Evolutionary conservation across 768 basidiomycete species (phyloP).

Genomic region (Phaffia australis): DNA sequence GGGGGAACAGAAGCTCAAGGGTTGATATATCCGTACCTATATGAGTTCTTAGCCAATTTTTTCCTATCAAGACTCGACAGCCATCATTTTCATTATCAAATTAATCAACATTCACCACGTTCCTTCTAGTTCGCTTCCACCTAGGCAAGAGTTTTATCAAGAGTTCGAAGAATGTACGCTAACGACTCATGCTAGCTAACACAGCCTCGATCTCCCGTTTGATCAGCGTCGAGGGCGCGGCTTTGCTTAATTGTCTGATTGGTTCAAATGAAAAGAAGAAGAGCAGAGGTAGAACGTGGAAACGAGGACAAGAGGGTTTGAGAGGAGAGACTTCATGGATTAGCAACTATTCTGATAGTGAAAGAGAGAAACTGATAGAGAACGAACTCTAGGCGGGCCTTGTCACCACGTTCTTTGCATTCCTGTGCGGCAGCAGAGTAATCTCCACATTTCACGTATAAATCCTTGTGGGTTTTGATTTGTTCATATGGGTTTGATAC

Average conservation of each 20-base stretch:
- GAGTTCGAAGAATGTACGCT: background rate
- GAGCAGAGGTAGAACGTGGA: background rate
- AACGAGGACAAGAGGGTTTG: too few species aligned
- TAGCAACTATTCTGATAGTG: background rate
- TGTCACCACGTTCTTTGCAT: slow-evolving; percentile 81
- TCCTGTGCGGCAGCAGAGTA: slow-evolving; percentile 79
- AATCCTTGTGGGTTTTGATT: slow-evolving; percentile 41
- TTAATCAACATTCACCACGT: too few species aligned
- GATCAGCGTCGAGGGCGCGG: slow-evolving; percentile 21
- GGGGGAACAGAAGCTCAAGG: too few species aligned
- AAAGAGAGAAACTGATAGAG: slow-evolving; percentile 12
- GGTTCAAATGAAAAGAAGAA: background rate
- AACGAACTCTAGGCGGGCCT: slow-evolving; percentile 70
- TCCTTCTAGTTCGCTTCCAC: too few species aligned
- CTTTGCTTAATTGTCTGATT: slow-evolving; percentile 6
- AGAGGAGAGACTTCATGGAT: background rate
- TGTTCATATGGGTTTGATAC: background rate
- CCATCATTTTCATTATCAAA: too few species aligned
- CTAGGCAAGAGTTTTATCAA: background rate
- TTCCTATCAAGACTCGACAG: too few species aligned
- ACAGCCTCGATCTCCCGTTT: slow-evolving; percentile 22
- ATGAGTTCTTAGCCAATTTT: too few species aligned
- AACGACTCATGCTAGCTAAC: slow-evolving; percentile 17
- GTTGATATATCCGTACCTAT: too few species aligned
- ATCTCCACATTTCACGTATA: slow-evolving; percentile 82